Evolutionary conservation across 257 asterid species (phyloP).

Genomic region (Forsythia suspensa): DNA sequence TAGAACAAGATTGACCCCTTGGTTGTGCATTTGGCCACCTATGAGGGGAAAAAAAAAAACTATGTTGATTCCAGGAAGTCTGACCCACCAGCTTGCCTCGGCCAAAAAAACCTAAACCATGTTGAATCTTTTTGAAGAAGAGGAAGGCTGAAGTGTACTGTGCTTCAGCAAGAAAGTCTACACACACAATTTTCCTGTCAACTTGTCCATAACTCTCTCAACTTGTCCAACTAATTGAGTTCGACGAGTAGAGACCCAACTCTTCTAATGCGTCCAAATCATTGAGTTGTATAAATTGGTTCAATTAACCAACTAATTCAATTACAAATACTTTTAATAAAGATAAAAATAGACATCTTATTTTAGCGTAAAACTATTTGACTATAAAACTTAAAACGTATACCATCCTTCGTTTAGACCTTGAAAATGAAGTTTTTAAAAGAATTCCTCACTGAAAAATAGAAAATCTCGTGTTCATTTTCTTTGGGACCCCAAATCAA

Average conservation of each 20-base stretch:
- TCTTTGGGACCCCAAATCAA: background rate
- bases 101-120: background rate
- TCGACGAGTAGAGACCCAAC: no score
- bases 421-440: background rate
- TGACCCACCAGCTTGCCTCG: background rate
- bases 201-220: no score
- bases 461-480: conserved; percentile 5
- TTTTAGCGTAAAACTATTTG: no score
- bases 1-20: background rate
- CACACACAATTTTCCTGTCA: background rate
- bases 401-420: background rate
- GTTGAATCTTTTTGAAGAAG: no score
- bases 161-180: no score
- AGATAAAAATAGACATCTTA: no score
- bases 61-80: background rate
- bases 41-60: no score
- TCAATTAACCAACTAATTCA: no score
- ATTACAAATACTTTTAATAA: no score
- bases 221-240: no score
- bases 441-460: background rate
- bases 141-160: no score
- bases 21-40: background rate
- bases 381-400: background rate
- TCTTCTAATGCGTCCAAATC: no score
- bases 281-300: background rate